phyloP scores from a whole-genome alignment of 2,329 filamentous ascomycete genomes.

The Claviceps humidiphila region DNA sequence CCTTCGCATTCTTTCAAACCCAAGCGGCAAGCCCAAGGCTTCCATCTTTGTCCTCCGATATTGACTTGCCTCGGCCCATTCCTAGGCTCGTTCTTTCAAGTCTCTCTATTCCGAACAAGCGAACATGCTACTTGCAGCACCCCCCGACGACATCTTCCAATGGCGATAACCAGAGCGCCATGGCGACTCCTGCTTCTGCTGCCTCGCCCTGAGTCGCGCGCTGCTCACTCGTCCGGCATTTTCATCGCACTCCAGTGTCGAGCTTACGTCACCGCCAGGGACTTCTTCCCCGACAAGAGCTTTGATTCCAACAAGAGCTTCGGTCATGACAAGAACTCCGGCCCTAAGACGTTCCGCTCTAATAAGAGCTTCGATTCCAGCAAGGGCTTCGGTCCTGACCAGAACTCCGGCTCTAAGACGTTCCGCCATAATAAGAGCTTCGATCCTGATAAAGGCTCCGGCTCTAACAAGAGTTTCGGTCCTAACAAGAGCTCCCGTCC shows the following conservation, averaged over 20 bases:
- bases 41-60: too few species aligned
- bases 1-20: too few species aligned
- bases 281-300: not conserved
- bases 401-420: too few species aligned
- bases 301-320: not conserved
- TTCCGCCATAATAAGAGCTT: not conserved
- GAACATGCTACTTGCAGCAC: constrained; percentile 8
- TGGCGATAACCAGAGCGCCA: constrained; percentile 13
- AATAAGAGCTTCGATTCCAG: not conserved
- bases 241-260: not conserved
- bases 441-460: not conserved
- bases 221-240: not conserved
- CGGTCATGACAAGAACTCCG: too few species aligned
- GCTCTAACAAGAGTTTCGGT: not conserved
- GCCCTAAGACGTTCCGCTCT: not conserved
- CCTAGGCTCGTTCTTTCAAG: not conserved
- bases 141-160: constrained; percentile 7
- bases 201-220: not conserved
- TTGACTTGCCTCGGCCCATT: not conserved
- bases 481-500: not conserved
- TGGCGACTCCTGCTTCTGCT: constrained; percentile 4
- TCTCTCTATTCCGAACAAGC: not conserved
- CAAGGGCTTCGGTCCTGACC: not conserved
- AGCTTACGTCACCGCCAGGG: not conserved
- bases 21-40: too few species aligned